These are phyloP conservation scores for Trametes gibbosa DNA, from an alignment of 768 basidiomycete genomes.

Conservation along the genomic window DNA sequence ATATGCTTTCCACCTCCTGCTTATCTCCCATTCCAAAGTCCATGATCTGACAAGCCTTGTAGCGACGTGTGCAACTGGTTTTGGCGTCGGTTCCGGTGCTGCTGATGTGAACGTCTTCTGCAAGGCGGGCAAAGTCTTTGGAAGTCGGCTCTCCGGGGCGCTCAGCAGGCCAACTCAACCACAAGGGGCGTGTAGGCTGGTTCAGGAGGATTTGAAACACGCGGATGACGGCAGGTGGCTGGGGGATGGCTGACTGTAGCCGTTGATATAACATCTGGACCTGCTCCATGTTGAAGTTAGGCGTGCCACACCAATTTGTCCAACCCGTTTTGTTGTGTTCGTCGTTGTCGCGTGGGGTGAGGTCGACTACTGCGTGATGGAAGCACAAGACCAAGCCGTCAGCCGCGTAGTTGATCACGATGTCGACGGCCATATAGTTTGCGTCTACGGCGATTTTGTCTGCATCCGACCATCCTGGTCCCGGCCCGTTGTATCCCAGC, in stretches of 20 bases:
- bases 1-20: slow-evolving; percentile 79
- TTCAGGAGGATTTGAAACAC: slow-evolving; percentile 81
- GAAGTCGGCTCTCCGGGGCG: slow-evolving; percentile 35
- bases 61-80: slow-evolving; percentile 84
- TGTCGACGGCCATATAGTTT: slow-evolving; percentile 83
- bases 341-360: slow-evolving; percentile 69
- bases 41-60: slow-evolving; percentile 69
- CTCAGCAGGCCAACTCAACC: slow-evolving; percentile 69
- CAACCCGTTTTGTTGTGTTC: slow-evolving; percentile 70
- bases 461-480: slow-evolving; percentile 55
- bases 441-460: slow-evolving; percentile 68
- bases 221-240: slow-evolving; percentile 49
- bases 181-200: slow-evolving; percentile 50
- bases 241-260: slow-evolving; percentile 54
- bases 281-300: slow-evolving; percentile 55
- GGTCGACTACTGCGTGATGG: slow-evolving; percentile 79
- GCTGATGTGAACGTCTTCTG: slow-evolving; percentile 65
- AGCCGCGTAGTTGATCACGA: slow-evolving; percentile 88
- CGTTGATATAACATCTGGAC: slow-evolving; percentile 56
- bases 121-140: slow-evolving; percentile 53
- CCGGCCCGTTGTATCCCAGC: slow-evolving; percentile 64
- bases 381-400: slow-evolving; percentile 87
- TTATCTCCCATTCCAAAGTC: slow-evolving; percentile 42
- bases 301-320: slow-evolving; percentile 90
- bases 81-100: slow-evolving; percentile 65